Base-by-base conservation (phyloP, 2,329 filamentous ascomycete genomes). In the Colletotrichum gloeosporioides region DNA sequence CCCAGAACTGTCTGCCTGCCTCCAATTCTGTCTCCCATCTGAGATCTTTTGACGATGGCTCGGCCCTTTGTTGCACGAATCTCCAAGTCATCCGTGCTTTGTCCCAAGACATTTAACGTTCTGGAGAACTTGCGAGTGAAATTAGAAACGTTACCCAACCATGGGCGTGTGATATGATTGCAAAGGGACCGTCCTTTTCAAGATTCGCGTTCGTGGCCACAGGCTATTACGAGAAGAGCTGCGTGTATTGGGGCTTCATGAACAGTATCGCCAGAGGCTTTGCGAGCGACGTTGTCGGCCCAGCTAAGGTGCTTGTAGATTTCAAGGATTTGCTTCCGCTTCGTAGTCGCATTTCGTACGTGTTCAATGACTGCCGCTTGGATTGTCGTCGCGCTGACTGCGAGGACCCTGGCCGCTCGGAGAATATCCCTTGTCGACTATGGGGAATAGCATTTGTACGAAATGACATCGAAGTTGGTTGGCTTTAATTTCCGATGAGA, bases 151-250 rank as follows among this genome's bases (percentile, higher is more conserved):
- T 4, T 13, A 4, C n/a, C 6, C 44, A 49, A 3, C n/a, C 10
- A n/a, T 4, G n/a, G 44, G 10, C 44, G 0, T 53, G 18, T 13
- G 44, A 7, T 12, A 22, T 22, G n/a, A 4, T 8, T 1, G 4
- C n/a, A 49, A 8, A 3, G 22, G 10, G 44, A 13, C 6, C 6
- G 22, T 22, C 6, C 3, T 12, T n/a, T 22, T 13, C n/a, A 13
- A 4, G 6, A 22, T 2, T 4, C n/a, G 3, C 10, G n/a, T n/a
- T 13, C 3, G 3, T 22, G 10, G 2, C 6, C 44, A 49, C 6
- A 13, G 1, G 1, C 22, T 2, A 4, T 22, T 4, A 7, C n/a
- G 4, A 1, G 18, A 49, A 13, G n/a, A 49, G n/a, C n/a, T 49
- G 44, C 10, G 9, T 44, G 5, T n/a, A 44, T n/a, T 44, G 39